These are phyloP conservation scores for Kwoniella botswanensis DNA, from an alignment of 768 basidiomycete genomes.

Conservation along the genomic window DNA sequence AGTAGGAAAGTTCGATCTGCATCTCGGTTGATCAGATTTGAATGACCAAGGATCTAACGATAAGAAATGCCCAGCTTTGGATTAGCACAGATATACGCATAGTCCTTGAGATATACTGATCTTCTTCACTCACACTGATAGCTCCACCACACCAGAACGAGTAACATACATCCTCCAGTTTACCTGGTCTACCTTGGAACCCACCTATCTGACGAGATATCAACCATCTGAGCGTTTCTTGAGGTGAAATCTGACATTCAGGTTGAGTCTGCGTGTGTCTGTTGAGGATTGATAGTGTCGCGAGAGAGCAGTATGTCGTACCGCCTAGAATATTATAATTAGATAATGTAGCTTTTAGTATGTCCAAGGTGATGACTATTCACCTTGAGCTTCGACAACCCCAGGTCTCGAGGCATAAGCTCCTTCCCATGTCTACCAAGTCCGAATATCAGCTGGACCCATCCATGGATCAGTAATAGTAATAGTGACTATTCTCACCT, in stretches of 20 bases:
- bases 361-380: constrained; percentile 17
- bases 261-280: constrained; percentile 43
- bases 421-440: constrained; percentile 80
- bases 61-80: not conserved
- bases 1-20: constrained; percentile 71
- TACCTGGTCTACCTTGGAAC: constrained; percentile 85
- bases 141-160: constrained; percentile 93
- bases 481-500: constrained; percentile 62
- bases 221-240: constrained; percentile 74
- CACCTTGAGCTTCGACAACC: constrained; percentile 80
- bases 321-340: constrained; percentile 66
- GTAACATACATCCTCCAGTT: constrained; percentile 90
- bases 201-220: constrained; percentile 80
- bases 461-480: constrained; percentile 1
- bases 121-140: constrained; percentile 65
- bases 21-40: constrained; percentile 65
- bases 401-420: constrained; percentile 83
- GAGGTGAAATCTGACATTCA: constrained; percentile 25
- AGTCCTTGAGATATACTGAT: not conserved
- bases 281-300: constrained; percentile 69
- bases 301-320: constrained; percentile 89
- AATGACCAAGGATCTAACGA: constrained; percentile 71
- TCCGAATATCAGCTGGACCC: not conserved
- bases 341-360: too few relatives aligned
- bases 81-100: not conserved